Percentiles rank a stretch among this genome's conserved stretches.
Conservation (phyloP, 805 yeast genomes). For the Lachancea mirantina region DNA sequence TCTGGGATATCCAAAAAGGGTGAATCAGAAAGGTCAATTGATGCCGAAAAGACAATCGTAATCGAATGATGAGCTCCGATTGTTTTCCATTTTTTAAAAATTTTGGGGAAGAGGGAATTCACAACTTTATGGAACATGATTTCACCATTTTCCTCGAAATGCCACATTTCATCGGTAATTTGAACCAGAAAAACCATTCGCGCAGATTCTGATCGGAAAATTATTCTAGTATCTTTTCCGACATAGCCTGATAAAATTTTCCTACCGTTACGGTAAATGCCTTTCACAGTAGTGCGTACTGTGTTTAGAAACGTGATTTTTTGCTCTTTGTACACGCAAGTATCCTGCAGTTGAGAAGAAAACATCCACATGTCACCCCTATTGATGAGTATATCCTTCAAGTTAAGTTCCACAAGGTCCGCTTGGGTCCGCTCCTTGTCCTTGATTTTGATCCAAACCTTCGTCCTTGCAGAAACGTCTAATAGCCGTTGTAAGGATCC, state of each 20-base stretch:
- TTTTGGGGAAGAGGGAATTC: conserved; percentile 84
- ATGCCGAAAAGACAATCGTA: conserved; percentile 78
- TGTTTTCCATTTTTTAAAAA: conserved; percentile 81
- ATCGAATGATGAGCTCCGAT: conserved; percentile 85
- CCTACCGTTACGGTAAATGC: conserved; percentile 57
- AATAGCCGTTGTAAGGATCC: conserved; percentile 54
- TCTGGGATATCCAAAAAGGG: conserved; percentile 54
- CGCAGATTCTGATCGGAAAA: conserved; percentile 88
- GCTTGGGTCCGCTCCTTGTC: conserved; percentile 49
- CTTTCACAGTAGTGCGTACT: conserved; percentile 56
- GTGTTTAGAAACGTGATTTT: conserved; percentile 53
- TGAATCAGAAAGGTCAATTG: conserved; percentile 49
- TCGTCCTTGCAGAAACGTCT: conserved; percentile 60
- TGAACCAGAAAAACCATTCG: conserved; percentile 77
- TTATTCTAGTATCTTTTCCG: conserved; percentile 66
- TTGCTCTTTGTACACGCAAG: conserved; percentile 64
- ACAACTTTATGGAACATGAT: conserved; percentile 87
- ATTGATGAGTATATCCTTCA: conserved; percentile 72
- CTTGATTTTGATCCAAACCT: conserved; percentile 49
- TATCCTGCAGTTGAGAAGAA: conserved; percentile 50
- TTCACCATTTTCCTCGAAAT: conserved; percentile 94
- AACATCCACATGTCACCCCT: conserved; percentile 92
- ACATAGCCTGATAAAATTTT: conserved; percentile 70
- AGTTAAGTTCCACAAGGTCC: conserved; percentile 73
- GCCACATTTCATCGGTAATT: conserved; percentile 94